A percentile compares a stretch with the other conserved stretches of the same genome.
phyloP scores from a whole-genome alignment of 202 grass and related monocot species.

The Setaria italica region DNA sequence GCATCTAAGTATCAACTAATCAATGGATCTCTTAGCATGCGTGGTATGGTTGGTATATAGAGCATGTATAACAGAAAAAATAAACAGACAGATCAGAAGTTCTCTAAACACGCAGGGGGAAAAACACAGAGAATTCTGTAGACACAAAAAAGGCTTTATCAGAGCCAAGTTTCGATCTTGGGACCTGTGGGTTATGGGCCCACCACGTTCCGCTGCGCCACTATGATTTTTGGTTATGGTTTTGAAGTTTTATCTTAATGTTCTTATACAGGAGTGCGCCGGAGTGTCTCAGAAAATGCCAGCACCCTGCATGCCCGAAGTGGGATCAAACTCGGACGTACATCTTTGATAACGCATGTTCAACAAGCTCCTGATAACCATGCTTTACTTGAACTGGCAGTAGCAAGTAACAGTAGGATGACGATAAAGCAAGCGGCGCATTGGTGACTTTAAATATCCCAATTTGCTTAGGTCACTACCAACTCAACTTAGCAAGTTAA shows the following conservation, averaged over 20 bases:
- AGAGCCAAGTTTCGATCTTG: slow-evolving; percentile 68
- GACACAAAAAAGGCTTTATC: neutral
- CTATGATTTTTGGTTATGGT: slow-evolving; percentile 40
- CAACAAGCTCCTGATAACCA: neutral
- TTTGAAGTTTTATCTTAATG: too few species aligned
- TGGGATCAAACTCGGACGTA: neutral
- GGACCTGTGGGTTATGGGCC: slow-evolving; percentile 74
- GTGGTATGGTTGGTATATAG: too few species aligned
- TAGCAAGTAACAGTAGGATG: neutral
- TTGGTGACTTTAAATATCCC: neutral
- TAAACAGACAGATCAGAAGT: too few species aligned
- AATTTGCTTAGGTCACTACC: neutral
- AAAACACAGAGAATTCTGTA: too few species aligned
- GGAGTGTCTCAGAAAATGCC: neutral
- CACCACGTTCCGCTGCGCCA: slow-evolving; percentile 71
- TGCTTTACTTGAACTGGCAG: neutral
- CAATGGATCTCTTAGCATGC: too few species aligned
- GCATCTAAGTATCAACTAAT: neutral
- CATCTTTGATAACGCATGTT: neutral
- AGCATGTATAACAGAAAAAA: too few species aligned
- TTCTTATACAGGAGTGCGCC: too few species aligned
- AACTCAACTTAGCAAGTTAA: neutral
- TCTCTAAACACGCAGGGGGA: too few species aligned
- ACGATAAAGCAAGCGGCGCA: neutral
- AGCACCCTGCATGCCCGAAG: neutral